A percentile compares a stretch with the other conserved stretches of the same genome.
These are phyloP conservation scores for Inga oerstediana DNA, from an alignment of 306 rosid species.

Conservation along the genomic window DNA sequence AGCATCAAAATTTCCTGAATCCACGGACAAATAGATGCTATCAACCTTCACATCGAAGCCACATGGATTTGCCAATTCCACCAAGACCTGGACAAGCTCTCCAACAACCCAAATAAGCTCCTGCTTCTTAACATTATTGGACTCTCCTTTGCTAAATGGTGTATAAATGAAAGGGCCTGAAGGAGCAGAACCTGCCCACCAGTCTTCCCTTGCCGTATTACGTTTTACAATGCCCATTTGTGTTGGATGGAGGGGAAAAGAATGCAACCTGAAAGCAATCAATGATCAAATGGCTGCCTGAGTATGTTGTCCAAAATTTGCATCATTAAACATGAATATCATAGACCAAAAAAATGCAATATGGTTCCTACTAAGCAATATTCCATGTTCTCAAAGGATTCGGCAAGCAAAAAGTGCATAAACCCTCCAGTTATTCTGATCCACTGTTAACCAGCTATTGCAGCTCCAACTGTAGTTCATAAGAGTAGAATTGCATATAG, in stretches of 20 bases:
- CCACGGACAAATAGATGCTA: constrained; percentile 91
- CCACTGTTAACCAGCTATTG: background rate
- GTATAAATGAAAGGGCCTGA: constrained; percentile 97
- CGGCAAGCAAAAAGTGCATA: constrained; percentile 15
- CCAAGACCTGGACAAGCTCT: constrained; percentile 92
- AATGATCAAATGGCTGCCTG: constrained; percentile 17
- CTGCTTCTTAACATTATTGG: constrained; percentile 70
- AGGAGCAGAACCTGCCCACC: constrained; percentile 97
- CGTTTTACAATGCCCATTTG: constrained; percentile 95
- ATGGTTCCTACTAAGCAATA: constrained; percentile 22
- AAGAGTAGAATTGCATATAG: background rate
- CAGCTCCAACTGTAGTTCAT: background rate
- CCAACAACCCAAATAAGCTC: constrained; percentile 90
- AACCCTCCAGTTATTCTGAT: constrained; percentile 16
- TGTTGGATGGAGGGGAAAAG: constrained; percentile 82
- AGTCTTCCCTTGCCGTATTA: constrained; percentile 84
- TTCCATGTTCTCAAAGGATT: background rate
- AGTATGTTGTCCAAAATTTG: constrained; percentile 29
- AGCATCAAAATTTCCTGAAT: constrained; percentile 88
- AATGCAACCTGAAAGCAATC: constrained; percentile 70
- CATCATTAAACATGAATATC: background rate
- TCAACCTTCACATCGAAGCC: constrained; percentile 96
- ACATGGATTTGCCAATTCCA: constrained; percentile 95
- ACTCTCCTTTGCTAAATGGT: constrained; percentile 94
- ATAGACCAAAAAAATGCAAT: constrained; percentile 17